These are phyloP conservation scores for Clavaria fumosa DNA, from an alignment of 768 basidiomycete species.

Conservation along the genomic window DNA sequence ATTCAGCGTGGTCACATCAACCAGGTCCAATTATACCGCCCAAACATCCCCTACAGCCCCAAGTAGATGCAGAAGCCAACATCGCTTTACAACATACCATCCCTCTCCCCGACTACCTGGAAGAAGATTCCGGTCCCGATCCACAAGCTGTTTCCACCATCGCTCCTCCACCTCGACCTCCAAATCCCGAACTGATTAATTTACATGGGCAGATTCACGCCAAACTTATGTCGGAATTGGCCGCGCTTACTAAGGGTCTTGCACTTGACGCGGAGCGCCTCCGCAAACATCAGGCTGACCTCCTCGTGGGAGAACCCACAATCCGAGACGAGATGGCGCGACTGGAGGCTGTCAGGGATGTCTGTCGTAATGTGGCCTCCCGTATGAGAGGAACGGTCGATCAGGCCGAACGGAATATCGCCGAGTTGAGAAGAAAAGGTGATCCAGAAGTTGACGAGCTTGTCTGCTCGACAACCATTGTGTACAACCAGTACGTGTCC, in stretches of 20 bases:
- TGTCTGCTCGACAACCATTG: conserved; percentile 88
- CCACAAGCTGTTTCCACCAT: conserved; percentile 10
- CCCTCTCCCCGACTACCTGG: conserved; percentile 40
- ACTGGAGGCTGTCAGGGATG: conserved; percentile 82
- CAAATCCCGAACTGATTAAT: conserved; percentile 76
- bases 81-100: conserved; percentile 10
- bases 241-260: conserved; percentile 51
- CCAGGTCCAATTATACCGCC: no score
- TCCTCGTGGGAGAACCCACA: conserved; percentile 82
- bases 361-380: conserved; percentile 66
- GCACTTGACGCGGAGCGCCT: conserved; percentile 57
- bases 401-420: conserved; percentile 56
- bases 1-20: conserved; percentile 9
- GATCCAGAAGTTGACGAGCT: conserved; percentile 95
- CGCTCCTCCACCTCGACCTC: conserved; percentile 61
- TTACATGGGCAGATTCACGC: conserved; percentile 66
- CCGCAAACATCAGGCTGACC: conserved; percentile 67
- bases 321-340: conserved; percentile 94
- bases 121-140: conserved; percentile 33
- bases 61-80: no score
- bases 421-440: conserved; percentile 66
- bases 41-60: no score
- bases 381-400: conserved; percentile 48
- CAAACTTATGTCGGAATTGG: conserved; percentile 56
- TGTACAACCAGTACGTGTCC: conserved; percentile 81